phyloP scores from a whole-genome alignment of 352 stramenopile genomes.

The Globisporangium nodosum region DNA sequence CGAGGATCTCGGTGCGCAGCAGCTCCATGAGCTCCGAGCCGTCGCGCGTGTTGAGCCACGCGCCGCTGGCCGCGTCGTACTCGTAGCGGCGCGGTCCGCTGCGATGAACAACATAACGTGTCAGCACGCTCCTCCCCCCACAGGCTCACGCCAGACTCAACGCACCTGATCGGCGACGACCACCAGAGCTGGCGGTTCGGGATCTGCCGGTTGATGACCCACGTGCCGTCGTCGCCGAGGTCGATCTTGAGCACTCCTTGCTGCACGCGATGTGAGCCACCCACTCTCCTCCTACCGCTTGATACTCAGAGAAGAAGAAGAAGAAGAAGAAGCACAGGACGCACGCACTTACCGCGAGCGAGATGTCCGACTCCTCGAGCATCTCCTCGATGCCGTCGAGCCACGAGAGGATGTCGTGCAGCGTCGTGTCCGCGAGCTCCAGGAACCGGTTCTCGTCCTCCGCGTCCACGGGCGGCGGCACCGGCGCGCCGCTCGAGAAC shows the following conservation, averaged over 20 bases:
- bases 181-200: constrained; percentile 97
- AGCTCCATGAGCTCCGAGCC: constrained; percentile 66
- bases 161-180: constrained; percentile 92
- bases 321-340: neutral
- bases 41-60: constrained; percentile 84
- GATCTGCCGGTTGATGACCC: constrained; percentile 98
- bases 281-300: neutral
- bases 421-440: constrained; percentile 64
- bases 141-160: too few relatives aligned
- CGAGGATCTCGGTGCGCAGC: constrained; percentile 70
- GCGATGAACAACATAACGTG: neutral
- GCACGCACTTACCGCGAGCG: constrained; percentile 48
- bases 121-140: too few relatives aligned
- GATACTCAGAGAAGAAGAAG: too few relatives aligned
- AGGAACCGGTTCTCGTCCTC: constrained; percentile 78
- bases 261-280: constrained; percentile 26
- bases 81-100: constrained; percentile 89
- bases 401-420: constrained; percentile 73
- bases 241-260: constrained; percentile 96
- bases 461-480: constrained; percentile 7
- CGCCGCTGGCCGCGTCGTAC: constrained; percentile 55
- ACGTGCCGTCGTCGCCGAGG: constrained; percentile 91
- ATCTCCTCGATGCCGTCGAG: constrained; percentile 83
- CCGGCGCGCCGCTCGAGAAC: neutral
- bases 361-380: constrained; percentile 79